Evolutionary conservation across 306 rosid species (phyloP).

Genomic region (Argentina anserina): DNA sequence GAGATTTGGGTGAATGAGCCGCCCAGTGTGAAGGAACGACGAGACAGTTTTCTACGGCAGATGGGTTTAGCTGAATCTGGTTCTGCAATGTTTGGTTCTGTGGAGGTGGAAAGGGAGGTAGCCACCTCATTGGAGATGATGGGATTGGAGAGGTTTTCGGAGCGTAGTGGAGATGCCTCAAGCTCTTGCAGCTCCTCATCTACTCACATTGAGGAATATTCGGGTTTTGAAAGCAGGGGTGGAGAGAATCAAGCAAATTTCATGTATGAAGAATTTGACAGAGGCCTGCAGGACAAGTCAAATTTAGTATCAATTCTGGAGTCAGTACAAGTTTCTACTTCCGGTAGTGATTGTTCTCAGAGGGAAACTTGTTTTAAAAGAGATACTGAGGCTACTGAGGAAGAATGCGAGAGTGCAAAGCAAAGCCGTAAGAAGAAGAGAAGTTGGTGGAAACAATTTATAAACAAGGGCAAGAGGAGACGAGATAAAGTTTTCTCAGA

Average conservation of each 20-base stretch:
- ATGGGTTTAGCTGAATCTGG: slow-evolving; percentile 48
- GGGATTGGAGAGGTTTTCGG: slow-evolving; percentile 45
- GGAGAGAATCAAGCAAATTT: slow-evolving; percentile 13
- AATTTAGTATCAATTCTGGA: slow-evolving; percentile 19
- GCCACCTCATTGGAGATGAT: slow-evolving; percentile 23
- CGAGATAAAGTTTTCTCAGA: slow-evolving; percentile 14
- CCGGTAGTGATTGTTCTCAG: slow-evolving; percentile 20
- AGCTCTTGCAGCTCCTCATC: slow-evolving; percentile 20
- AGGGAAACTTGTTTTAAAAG: slow-evolving; percentile 16
- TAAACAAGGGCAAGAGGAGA: slow-evolving; percentile 27
- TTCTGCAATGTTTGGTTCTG: slow-evolving; percentile 26
- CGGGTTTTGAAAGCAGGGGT: slow-evolving; percentile 18
- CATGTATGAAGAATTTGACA: slow-evolving; percentile 19
- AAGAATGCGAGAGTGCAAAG: slow-evolving; percentile 29
- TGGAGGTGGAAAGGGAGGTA: slow-evolving; percentile 19
- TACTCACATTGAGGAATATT: slow-evolving; percentile 19
- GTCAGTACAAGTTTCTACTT: slow-evolving; percentile 13
- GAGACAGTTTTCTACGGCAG: slow-evolving; percentile 47
- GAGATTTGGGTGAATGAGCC: slow-evolving; percentile 78
- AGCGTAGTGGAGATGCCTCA: slow-evolving; percentile 40
- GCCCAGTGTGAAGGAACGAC: slow-evolving; percentile 65
- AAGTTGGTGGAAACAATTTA: slow-evolving; percentile 56
- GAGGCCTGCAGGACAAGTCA: slow-evolving; percentile 13
- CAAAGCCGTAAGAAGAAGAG: slow-evolving; percentile 32
- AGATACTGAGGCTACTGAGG: slow-evolving; percentile 27